A percentile compares a stretch with the other conserved stretches of the same genome.
Conservation (phyloP, 2,329 filamentous ascomycete genomes). For the Stagonosporopsis tanaceti region DNA sequence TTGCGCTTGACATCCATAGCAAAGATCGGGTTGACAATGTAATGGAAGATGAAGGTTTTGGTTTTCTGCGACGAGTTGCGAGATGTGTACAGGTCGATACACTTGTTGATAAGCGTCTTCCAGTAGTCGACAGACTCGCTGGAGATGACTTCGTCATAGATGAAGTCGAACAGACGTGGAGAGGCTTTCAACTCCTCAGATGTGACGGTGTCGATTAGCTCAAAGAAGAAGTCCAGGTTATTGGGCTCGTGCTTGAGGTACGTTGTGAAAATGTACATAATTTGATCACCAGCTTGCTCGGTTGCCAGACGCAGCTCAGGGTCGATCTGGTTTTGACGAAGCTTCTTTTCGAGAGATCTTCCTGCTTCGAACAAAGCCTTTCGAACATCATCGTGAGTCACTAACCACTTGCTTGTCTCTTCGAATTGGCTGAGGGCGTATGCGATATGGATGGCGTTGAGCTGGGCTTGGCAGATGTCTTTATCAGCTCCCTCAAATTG, state of each 20-base stretch:
- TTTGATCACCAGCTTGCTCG: slow-evolving; percentile 86
- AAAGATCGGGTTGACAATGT: slow-evolving; percentile 94
- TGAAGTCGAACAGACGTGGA: slow-evolving; percentile 78
- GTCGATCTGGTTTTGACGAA: slow-evolving; percentile 74
- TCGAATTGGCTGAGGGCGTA: slow-evolving; percentile 77
- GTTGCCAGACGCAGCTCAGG: slow-evolving; percentile 80
- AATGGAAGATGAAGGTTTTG: slow-evolving; percentile 90
- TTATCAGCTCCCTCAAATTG: slow-evolving; percentile 70
- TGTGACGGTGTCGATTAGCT: slow-evolving; percentile 83
- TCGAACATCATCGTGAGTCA: slow-evolving; percentile 65
- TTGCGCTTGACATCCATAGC: slow-evolving; percentile 94
- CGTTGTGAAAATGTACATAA: slow-evolving; percentile 84
- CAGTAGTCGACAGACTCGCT: slow-evolving; percentile 87
- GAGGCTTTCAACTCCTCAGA: slow-evolving; percentile 81
- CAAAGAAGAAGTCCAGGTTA: slow-evolving; percentile 84
- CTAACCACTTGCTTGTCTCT: slow-evolving; percentile 72
- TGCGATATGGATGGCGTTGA: slow-evolving; percentile 88
- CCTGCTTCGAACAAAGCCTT: slow-evolving; percentile 68
- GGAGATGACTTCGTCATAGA: slow-evolving; percentile 84
- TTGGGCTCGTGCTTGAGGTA: slow-evolving; percentile 77
- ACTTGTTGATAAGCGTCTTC: slow-evolving; percentile 81
- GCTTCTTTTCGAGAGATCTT: slow-evolving; percentile 78
- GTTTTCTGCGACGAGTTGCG: slow-evolving; percentile 83
- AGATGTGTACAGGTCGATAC: slow-evolving; percentile 84
- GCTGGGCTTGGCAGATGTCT: slow-evolving; percentile 76